These are phyloP conservation scores for Hygrophorus pudorinus DNA, from an alignment of 768 basidiomycete species.

Conservation along the genomic window DNA sequence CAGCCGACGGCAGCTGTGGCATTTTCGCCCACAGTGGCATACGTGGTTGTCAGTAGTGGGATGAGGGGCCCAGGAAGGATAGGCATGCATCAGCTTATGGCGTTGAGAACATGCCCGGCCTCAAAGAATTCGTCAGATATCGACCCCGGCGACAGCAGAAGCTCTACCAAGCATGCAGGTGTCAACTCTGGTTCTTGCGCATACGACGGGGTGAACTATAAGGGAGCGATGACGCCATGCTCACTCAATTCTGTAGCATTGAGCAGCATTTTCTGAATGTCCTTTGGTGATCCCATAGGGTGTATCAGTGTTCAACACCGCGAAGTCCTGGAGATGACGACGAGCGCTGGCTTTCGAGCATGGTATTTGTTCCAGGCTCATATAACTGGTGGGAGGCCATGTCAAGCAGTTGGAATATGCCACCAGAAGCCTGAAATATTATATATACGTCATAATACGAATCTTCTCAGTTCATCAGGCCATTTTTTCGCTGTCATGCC, in stretches of 20 bases:
- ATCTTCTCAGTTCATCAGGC: too few relatives aligned
- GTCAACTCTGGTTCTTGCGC: conserved; percentile 67
- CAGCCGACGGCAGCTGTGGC: conserved; percentile 82
- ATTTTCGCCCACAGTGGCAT: conserved; percentile 60
- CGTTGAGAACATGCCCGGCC: conserved; percentile 81
- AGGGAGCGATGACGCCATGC: conserved; percentile 18
- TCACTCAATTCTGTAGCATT: conserved; percentile 27
- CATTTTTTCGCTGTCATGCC: too few relatives aligned
- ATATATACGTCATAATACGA: too few relatives aligned
- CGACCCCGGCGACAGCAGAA: conserved; percentile 60
- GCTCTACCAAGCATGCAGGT: conserved; percentile 81
- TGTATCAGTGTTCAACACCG: conserved; percentile 47
- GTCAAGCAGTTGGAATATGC: conserved; percentile 65
- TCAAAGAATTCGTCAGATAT: conserved; percentile 77
- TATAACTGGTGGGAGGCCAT: conserved; percentile 48
- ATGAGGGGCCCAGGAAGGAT: conserved; percentile 50
- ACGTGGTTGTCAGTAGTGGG: conserved; percentile 48
- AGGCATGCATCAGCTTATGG: conserved; percentile 72
- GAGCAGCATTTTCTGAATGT: conserved; percentile 49
- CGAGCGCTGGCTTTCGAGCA: conserved; percentile 51
- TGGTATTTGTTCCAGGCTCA: conserved; percentile 47
- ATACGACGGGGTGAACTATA: conserved; percentile 51
- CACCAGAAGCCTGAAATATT: too few relatives aligned
- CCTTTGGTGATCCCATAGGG: conserved; percentile 80
- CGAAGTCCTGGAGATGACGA: conserved; percentile 72